Conservation (phyloP, 805 yeast genomes). For the Cyberlindnera amylophila region DNA sequence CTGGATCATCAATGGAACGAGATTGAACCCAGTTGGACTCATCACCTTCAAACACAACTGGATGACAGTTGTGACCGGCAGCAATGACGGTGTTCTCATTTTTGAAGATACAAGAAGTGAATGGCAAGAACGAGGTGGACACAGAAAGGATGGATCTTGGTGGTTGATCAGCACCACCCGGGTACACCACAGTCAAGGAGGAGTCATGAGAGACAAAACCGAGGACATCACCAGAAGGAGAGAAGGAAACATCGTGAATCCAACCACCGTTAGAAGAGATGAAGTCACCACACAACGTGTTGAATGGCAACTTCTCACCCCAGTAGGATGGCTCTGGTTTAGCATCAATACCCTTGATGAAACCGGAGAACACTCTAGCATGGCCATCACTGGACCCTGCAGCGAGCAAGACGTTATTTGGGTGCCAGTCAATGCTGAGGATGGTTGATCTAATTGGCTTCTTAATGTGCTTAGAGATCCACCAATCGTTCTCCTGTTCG, state of each 20-base stretch:
- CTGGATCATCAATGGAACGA: constrained; percentile 43
- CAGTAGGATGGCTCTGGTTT: constrained; percentile 80
- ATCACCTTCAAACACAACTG: constrained; percentile 75
- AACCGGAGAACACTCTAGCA: constrained; percentile 85
- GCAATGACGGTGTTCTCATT: constrained; percentile 66
- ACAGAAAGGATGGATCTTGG: constrained; percentile 58
- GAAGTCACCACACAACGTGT: constrained; percentile 81
- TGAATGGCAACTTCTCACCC: constrained; percentile 96
- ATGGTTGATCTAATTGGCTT: constrained; percentile 90
- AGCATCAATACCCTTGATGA: constrained; percentile 79
- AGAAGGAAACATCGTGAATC: constrained; percentile 88
- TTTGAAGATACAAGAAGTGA: constrained; percentile 68
- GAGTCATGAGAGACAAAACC: constrained; percentile 88
- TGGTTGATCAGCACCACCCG: constrained; percentile 60
- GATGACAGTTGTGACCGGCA: constrained; percentile 92
- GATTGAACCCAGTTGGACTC: constrained; percentile 60
- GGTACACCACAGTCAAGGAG: constrained; percentile 74
- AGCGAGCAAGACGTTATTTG: constrained; percentile 82
- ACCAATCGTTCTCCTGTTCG: constrained; percentile 97
- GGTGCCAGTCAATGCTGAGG: constrained; percentile 86
- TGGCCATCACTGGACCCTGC: constrained; percentile 94
- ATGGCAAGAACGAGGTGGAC: constrained; percentile 72
- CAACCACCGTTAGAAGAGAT: constrained; percentile 73
- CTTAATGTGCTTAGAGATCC: constrained; percentile 97
- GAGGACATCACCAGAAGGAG: constrained; percentile 71